Base-by-base conservation (phyloP, 306 rosid genomes). In the Senna siamea region DNA sequence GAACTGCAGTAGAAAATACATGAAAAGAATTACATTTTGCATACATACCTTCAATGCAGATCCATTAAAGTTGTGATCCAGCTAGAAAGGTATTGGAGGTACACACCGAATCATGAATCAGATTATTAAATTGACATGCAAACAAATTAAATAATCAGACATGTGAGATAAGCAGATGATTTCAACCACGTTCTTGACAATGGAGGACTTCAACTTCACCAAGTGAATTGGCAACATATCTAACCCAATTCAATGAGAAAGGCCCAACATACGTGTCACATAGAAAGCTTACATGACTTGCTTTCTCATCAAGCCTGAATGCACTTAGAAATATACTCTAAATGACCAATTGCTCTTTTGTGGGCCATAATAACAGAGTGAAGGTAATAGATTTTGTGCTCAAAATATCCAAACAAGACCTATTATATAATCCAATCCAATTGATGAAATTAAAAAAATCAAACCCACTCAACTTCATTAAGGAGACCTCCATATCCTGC, bases 1-100 rank as follows among this genome's bases (percentile, higher is more conserved):
- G 92, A 91, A 74, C 98, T 59, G 58, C 40, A 56, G 15, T n/a
- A n/a, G 54, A 75, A 66, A 66, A 65, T 17, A 48, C 7, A 51
- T 28, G 30, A 30, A 26, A 14, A 65, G 18, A 30, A 57, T 41
- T 37, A 35, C 30, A 32, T 32, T 32, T 32, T 32, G 37, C 37
- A 44, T 22, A 50, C 20, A 72, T n/a, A 70, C 79, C 46, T 37
- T 38, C 53, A 57, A 9, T 57, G 17, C 22, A 73, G 35, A 44
- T 35, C 55, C 40, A 30, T 30, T 40, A 54, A 77, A 46, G 46
- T 60, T 58, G 44, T 43, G 54, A 77, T 73, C 15, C 58, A 54
- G 56, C 62, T 5, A 47, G 51, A 66, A 65, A 65, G 6, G 44
- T 22, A 55, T n/a, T n/a, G 55, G 19, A 46, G 54, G 68, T 51